Conservation (phyloP, 176 grass and related monocot species). For the Lolium multiflorum region DNA sequence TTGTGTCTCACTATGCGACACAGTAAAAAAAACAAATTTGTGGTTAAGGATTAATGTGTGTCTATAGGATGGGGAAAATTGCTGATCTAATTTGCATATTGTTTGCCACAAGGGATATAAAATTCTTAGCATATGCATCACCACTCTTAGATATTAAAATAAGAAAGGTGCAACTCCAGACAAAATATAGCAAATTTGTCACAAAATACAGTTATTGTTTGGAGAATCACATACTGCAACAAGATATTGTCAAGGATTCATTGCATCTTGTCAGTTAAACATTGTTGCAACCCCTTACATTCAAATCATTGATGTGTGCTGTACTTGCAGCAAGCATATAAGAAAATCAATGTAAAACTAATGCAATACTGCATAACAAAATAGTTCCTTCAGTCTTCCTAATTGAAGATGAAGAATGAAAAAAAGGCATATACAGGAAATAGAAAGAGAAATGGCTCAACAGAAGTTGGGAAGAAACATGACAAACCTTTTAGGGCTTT, state of each 20-base stretch:
- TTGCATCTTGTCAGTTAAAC: not conserved
- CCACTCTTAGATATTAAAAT: not conserved
- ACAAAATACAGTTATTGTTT: not conserved
- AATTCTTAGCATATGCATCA: not conserved
- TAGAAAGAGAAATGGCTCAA: not conserved
- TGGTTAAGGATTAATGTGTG: not conserved
- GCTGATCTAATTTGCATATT: slow-evolving; percentile 10
- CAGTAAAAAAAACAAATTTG: slow-evolving; percentile 2
- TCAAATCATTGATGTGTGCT: not conserved
- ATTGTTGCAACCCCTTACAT: not conserved
- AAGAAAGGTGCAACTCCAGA: not conserved
- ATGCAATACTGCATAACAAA: not conserved
- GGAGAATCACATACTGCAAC: not conserved
- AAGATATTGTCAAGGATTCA: not conserved
- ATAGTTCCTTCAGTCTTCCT: not conserved
- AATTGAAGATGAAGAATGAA: slow-evolving; percentile 18
- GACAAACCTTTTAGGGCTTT: slow-evolving; percentile 92
- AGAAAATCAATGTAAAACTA: not conserved
- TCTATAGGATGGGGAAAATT: not conserved
- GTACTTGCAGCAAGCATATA: not conserved
- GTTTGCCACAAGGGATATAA: not conserved
- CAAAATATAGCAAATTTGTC: not conserved
- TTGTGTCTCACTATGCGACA: not conserved
- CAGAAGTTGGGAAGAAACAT: slow-evolving; percentile 18
- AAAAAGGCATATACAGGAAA: slow-evolving; percentile 11